Conservation (phyloP, 2,329 filamentous ascomycete genomes). For the Phoma herbarum region DNA sequence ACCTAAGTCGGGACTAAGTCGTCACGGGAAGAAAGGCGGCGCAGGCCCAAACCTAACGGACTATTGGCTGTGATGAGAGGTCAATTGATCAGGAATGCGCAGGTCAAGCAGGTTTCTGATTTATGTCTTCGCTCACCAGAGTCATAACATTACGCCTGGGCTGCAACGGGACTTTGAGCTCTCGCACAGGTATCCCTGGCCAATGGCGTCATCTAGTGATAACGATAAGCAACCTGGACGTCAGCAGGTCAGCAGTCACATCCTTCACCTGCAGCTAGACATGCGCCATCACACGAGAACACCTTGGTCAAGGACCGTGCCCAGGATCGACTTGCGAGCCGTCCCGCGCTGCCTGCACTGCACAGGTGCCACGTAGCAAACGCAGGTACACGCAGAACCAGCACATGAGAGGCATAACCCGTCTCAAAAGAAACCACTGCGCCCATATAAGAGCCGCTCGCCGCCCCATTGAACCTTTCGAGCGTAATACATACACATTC, state of each 20-base stretch:
- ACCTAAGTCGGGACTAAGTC: background rate
- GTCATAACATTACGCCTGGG: constrained; percentile 15
- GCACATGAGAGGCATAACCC: constrained; percentile 38
- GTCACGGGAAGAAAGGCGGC: background rate
- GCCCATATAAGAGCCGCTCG: constrained; percentile 37
- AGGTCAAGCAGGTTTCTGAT: constrained; percentile 27
- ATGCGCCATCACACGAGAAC: constrained; percentile 34
- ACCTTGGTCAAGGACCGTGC: constrained; percentile 35
- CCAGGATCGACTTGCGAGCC: constrained; percentile 51
- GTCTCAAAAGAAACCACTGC: constrained; percentile 30
- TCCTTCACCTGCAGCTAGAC: constrained; percentile 42
- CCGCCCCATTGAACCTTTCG: constrained; percentile 24
- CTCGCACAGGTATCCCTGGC: constrained; percentile 19
- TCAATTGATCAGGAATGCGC: constrained; percentile 28
- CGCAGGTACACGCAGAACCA: constrained; percentile 44
- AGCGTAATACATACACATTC: constrained; percentile 29
- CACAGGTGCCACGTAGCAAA: constrained; percentile 52
- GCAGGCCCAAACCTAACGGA: constrained; percentile 3
- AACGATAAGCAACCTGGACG: constrained; percentile 35
- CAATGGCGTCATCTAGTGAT: constrained; percentile 39
- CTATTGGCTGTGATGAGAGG: constrained; percentile 8
- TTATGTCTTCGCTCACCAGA: constrained; percentile 10
- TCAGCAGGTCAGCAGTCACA: constrained; percentile 29
- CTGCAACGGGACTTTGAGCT: constrained; percentile 21
- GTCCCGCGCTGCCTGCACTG: constrained; percentile 44